Conservation (phyloP, 768 basidiomycete genomes). For the Amanita pseudoporphyria region DNA sequence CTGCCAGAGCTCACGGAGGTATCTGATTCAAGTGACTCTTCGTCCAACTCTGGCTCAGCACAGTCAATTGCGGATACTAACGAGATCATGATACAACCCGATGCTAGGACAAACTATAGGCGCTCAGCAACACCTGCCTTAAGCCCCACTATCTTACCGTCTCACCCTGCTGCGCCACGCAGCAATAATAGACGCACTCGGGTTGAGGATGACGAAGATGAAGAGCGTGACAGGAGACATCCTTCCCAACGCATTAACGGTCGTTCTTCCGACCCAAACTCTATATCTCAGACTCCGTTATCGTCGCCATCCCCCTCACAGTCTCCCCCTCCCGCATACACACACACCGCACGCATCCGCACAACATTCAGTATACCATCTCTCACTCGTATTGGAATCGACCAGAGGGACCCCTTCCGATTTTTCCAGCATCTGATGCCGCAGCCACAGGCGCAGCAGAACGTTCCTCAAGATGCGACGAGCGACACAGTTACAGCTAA, state of each 20-base stretch:
- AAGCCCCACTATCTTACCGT: constrained; percentile 7
- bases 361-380: constrained; percentile 7
- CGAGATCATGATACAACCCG: constrained; percentile 8
- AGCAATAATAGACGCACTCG: constrained; percentile 37
- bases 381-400: constrained; percentile 7
- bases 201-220: constrained; percentile 54
- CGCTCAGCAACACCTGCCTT: neutral
- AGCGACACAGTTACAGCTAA: constrained; percentile 2
- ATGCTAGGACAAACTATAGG: neutral
- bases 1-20: constrained; percentile 19
- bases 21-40: constrained; percentile 5
- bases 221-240: constrained; percentile 52
- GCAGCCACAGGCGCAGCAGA: neutral
- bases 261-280: constrained; percentile 15
- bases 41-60: constrained; percentile 2
- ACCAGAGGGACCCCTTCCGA: constrained; percentile 10
- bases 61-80: neutral
- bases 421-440: constrained; percentile 14
- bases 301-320: constrained; percentile 9
- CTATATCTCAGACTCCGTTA: constrained; percentile 10
- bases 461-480: neutral
- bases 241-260: constrained; percentile 44
- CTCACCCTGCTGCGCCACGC: constrained; percentile 11
- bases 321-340: constrained; percentile 7
- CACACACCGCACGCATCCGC: constrained; percentile 6